These are phyloP conservation scores for Amborella trichopoda DNA, from an alignment of 164 flowering plant genomes.

Conservation along the genomic window DNA sequence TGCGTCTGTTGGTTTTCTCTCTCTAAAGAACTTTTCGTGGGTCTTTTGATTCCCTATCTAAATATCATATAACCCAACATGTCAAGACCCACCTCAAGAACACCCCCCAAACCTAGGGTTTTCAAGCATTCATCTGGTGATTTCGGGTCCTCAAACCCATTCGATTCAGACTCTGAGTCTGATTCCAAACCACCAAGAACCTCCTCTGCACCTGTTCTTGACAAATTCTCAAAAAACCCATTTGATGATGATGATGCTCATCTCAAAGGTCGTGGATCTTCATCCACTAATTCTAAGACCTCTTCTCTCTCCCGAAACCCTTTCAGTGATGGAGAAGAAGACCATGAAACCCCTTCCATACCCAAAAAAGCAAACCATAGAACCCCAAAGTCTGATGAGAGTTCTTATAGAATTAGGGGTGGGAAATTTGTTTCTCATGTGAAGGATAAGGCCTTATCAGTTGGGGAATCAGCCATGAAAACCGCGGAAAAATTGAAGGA, in stretches of 20 bases:
- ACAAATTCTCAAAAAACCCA: slow-evolving; percentile 22
- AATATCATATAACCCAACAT: too few relatives aligned
- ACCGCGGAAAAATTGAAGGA: slow-evolving; percentile 1
- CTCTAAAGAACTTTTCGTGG: too few relatives aligned
- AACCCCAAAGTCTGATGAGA: neutral
- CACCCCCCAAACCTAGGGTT: too few relatives aligned
- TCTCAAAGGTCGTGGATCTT: neutral
- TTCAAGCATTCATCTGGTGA: too few relatives aligned
- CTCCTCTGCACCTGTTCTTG: slow-evolving; percentile 34
- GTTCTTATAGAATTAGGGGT: neutral
- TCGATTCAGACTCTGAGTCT: slow-evolving; percentile 42
- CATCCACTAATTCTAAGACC: neutral
- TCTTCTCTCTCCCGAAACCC: neutral
- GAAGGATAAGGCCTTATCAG: slow-evolving; percentile 1
- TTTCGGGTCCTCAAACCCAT: slow-evolving; percentile 62
- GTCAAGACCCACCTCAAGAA: too few relatives aligned
- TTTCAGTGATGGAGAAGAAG: neutral
- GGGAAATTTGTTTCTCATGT: slow-evolving; percentile 1
- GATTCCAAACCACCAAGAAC: slow-evolving; percentile 25
- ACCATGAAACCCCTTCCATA: neutral
- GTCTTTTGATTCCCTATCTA: too few relatives aligned
- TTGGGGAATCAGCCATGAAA: slow-evolving; percentile 1
- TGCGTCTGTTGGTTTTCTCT: too few relatives aligned
- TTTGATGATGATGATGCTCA: slow-evolving; percentile 30
- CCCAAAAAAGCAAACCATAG: too few relatives aligned